These are phyloP conservation scores for Stachybotrys echinatus DNA, from an alignment of 2,329 filamentous ascomycete species.

Conservation along the genomic window DNA sequence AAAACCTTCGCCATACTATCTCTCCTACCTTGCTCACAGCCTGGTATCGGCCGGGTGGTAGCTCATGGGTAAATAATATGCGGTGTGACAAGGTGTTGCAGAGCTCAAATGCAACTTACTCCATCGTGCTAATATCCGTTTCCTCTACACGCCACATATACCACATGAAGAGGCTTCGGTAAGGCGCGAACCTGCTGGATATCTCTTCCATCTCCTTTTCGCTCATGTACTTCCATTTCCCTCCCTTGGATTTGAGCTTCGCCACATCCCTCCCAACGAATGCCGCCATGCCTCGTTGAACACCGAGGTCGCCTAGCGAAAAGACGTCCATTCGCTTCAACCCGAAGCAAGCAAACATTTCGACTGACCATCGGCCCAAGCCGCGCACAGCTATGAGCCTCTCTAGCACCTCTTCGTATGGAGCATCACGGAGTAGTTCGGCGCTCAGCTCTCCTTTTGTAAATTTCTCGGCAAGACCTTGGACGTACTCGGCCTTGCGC, in stretches of 20 bases:
- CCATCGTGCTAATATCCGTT: slow-evolving; percentile 64
- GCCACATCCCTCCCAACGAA: slow-evolving; percentile 77
- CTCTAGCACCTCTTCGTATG: slow-evolving; percentile 81
- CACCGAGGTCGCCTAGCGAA: slow-evolving; percentile 83
- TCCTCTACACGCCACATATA: slow-evolving; percentile 91
- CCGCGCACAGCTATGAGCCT: slow-evolving; percentile 81
- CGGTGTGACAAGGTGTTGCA: neutral
- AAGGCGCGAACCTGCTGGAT: slow-evolving; percentile 75
- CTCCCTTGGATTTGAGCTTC: slow-evolving; percentile 73
- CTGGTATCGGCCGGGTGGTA: no score
- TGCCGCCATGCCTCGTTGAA: slow-evolving; percentile 90
- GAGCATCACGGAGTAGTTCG: slow-evolving; percentile 67
- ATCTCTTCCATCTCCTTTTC: slow-evolving; percentile 88
- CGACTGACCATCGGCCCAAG: slow-evolving; percentile 83
- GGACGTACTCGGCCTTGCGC: slow-evolving; percentile 92
- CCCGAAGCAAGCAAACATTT: slow-evolving; percentile 98
- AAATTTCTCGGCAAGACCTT: slow-evolving; percentile 81
- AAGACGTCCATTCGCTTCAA: slow-evolving; percentile 94
- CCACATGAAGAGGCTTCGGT: slow-evolving; percentile 95
- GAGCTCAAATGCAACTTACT: slow-evolving; percentile 18
- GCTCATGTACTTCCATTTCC: slow-evolving; percentile 98
- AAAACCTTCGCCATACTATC: no score
- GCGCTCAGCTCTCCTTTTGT: slow-evolving; percentile 67
- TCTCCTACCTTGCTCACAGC: no score
- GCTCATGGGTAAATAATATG: no score